Evolutionary conservation across 2,329 filamentous ascomycete species (phyloP).

Genomic region (Penicillium sp.): DNA sequence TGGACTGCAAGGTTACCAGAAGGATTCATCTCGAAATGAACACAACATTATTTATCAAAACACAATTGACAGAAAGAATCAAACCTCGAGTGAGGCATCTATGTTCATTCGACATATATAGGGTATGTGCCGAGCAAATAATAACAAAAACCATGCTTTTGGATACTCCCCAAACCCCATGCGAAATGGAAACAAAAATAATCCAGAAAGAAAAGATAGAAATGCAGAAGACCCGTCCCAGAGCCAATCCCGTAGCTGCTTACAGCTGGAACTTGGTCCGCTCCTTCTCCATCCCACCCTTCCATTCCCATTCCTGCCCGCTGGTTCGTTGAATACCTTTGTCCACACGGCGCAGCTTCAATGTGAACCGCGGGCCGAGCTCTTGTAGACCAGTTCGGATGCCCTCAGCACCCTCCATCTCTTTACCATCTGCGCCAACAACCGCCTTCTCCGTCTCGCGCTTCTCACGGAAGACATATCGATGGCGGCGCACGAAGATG

Average conservation of each 20-base stretch:
- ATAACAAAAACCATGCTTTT: slow-evolving; percentile 23
- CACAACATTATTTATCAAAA: neutral
- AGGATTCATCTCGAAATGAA: neutral
- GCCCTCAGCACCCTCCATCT: slow-evolving; percentile 80
- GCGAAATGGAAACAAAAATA: slow-evolving; percentile 24
- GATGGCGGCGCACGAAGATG: slow-evolving; percentile 87
- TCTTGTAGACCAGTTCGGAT: slow-evolving; percentile 89
- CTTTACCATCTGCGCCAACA: slow-evolving; percentile 76
- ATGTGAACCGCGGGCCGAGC: slow-evolving; percentile 77
- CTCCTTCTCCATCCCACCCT: slow-evolving; percentile 90
- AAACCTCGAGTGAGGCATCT: slow-evolving; percentile 6
- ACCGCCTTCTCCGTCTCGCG: slow-evolving; percentile 84
- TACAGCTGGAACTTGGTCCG: slow-evolving; percentile 91
- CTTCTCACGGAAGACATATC: slow-evolving; percentile 93
- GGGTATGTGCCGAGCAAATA: slow-evolving; percentile 9
- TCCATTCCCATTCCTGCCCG: slow-evolving; percentile 95
- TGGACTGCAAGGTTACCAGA: no score
- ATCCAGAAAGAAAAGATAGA: slow-evolving; percentile 1
- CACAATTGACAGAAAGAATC: neutral
- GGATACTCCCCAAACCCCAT: slow-evolving; percentile 33
- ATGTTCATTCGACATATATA: slow-evolving; percentile 17
- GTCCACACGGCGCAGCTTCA: slow-evolving; percentile 89
- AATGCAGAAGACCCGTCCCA: neutral
- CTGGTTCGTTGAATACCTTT: slow-evolving; percentile 78
- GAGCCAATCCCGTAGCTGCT: slow-evolving; percentile 1